These are phyloP conservation scores for Botrytis cinerea DNA, from an alignment of 2,329 filamentous ascomycete species.

Conservation along the genomic window DNA sequence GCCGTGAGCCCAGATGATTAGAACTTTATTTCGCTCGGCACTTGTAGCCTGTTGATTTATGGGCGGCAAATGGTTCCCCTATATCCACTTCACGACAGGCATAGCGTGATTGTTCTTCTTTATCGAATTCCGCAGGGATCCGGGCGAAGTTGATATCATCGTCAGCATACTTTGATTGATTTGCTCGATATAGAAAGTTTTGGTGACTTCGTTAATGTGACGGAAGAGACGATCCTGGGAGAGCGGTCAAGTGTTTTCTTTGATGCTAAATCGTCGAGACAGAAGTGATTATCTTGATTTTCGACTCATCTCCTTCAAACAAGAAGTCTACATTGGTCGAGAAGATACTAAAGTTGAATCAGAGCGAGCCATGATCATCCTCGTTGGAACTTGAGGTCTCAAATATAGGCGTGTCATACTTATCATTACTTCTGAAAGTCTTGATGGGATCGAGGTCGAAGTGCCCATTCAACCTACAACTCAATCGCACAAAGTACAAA, in stretches of 20 bases:
- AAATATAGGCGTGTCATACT: no score
- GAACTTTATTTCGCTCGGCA: fast-evolving
- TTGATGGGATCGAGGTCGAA: no score
- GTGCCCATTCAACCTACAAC: no score
- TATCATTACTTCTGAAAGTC: no score
- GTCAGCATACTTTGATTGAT: fast-evolving
- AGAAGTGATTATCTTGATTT: no score
- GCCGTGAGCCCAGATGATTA: background rate
- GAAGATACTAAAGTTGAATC: no score
- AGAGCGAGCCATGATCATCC: no score
- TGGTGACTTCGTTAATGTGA: background rate
- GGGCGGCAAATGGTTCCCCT: background rate
- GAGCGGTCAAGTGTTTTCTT: background rate
- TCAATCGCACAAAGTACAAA: no score
- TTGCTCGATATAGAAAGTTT: background rate
- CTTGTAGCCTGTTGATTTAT: background rate
- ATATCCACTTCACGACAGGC: background rate
- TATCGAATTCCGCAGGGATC: background rate
- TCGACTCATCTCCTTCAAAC: no score
- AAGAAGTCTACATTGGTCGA: no score
- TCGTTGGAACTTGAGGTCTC: no score
- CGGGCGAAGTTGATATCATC: fast-evolving
- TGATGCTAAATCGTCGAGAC: background rate
- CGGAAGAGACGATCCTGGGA: background rate
- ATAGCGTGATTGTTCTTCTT: background rate